A percentile compares a stretch with the other conserved stretches of the same genome.
phyloP scores from a whole-genome alignment of 1,139 yeast species.

The Yamadazyma spencermartinsiae region DNA sequence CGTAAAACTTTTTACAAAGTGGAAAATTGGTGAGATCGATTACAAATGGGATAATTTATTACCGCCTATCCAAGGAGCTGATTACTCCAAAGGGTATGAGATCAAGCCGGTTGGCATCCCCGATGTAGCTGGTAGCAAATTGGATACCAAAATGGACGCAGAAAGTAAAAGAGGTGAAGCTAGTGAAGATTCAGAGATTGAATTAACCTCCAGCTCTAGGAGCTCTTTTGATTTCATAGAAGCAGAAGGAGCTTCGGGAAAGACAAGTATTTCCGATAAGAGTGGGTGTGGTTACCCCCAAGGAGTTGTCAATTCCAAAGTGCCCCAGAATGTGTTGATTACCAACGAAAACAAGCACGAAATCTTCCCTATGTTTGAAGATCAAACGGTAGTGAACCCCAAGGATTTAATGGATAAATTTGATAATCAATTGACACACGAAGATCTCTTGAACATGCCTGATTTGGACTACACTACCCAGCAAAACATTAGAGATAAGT shows the following conservation, averaged over 20 bases:
- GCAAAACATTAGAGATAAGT: constrained; percentile 51
- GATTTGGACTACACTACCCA: constrained; percentile 70
- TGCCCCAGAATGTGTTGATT: constrained; percentile 49
- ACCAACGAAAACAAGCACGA: constrained; percentile 35
- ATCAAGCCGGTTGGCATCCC: neutral
- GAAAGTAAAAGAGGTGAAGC: constrained; percentile 7
- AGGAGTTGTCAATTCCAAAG: constrained; percentile 44
- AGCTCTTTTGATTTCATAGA: constrained; percentile 9
- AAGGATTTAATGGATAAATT: constrained; percentile 52
- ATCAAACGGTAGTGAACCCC: constrained; percentile 53
- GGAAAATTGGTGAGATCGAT: constrained; percentile 64
- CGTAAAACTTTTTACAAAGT: constrained; percentile 46
- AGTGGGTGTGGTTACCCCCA: constrained; percentile 20
- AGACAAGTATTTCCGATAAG: neutral
- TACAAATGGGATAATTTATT: constrained; percentile 68
- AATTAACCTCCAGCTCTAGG: constrained; percentile 15
- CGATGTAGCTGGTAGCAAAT: constrained; percentile 3
- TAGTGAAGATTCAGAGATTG: constrained; percentile 16
- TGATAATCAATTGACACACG: constrained; percentile 54
- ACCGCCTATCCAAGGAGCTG: constrained; percentile 90
- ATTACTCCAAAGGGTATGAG: constrained; percentile 24
- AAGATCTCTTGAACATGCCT: constrained; percentile 60
- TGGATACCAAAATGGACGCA: constrained; percentile 22
- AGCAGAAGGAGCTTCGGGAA: constrained; percentile 4
- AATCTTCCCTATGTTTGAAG: constrained; percentile 35